phyloP scores from a whole-genome alignment of 2,329 filamentous ascomycete genomes.

The Diaporthe batatas region DNA sequence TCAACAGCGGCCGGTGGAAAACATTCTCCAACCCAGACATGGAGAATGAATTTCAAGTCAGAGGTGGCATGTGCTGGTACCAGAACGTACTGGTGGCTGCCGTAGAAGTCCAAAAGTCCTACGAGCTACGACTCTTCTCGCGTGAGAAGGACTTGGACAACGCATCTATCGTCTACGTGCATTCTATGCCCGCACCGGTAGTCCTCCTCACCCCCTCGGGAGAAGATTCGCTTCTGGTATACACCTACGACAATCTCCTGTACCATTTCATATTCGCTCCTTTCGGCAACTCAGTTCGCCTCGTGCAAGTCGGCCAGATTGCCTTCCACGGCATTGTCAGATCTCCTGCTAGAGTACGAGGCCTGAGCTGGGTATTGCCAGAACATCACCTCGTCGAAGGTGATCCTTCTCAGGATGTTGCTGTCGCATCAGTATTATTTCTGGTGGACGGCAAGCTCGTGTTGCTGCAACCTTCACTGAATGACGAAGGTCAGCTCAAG shows the following conservation, averaged over 20 bases:
- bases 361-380: conserved; percentile 95
- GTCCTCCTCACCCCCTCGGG: conserved; percentile 91
- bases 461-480: conserved; percentile 86
- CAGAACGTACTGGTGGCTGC: conserved; percentile 94
- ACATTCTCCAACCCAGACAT: conserved; percentile 84
- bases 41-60: conserved; percentile 92
- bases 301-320: conserved; percentile 97
- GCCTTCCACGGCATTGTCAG: conserved; percentile 96
- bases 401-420: conserved; percentile 95
- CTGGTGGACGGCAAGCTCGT: conserved; percentile 98
- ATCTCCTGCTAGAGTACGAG: conserved; percentile 90
- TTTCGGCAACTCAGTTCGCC: conserved; percentile 75
- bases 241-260: conserved; percentile 95
- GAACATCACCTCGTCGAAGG: conserved; percentile 90
- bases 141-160: conserved; percentile 84
- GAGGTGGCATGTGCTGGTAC: conserved; percentile 99
- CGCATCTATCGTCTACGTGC: conserved; percentile 79
- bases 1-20: conserved; percentile 95
- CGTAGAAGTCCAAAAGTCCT: conserved; percentile 85
- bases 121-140: conserved; percentile 92
- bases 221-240: conserved; percentile 94
- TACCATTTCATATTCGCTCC: conserved; percentile 94
- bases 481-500: conserved; percentile 86
- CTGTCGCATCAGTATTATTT: conserved; percentile 92
- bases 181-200: conserved; percentile 86